Conservation (phyloP, 768 basidiomycete genomes). For the Russula brevipes region DNA sequence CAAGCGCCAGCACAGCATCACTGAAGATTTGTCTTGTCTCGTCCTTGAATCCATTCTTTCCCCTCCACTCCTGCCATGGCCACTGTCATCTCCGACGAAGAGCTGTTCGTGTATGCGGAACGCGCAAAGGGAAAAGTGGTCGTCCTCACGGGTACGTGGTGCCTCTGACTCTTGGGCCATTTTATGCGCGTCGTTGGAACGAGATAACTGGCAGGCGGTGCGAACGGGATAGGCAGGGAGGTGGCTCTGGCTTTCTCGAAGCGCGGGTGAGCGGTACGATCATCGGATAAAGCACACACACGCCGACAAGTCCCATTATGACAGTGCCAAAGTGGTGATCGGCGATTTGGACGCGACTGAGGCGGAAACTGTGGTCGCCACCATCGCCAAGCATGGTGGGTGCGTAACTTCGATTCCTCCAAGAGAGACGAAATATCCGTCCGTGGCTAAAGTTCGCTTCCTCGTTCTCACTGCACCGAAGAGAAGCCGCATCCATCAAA, state of each 20-base stretch:
- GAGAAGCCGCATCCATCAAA: slow-evolving; percentile 16
- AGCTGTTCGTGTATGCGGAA: slow-evolving; percentile 25
- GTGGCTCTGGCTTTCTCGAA: slow-evolving; percentile 27
- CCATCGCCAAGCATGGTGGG: slow-evolving; percentile 24
- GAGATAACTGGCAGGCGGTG: slow-evolving; percentile 22
- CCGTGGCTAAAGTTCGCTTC: too few relatives aligned
- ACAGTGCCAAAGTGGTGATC: slow-evolving; percentile 23
- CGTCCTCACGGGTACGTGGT: slow-evolving; percentile 28
- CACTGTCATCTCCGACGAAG: slow-evolving; percentile 25
- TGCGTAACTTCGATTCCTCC: slow-evolving; percentile 1
- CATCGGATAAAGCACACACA: not conserved
- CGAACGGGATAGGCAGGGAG: slow-evolving; percentile 29
- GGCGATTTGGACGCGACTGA: slow-evolving; percentile 16
- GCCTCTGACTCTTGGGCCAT: too few relatives aligned
- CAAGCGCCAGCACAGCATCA: too few relatives aligned
- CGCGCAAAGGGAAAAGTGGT: slow-evolving; percentile 28
- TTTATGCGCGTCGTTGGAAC: not conserved
- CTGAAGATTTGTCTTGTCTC: too few relatives aligned
- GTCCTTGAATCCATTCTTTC: not conserved
- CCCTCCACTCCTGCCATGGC: slow-evolving; percentile 19
- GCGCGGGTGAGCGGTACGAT: slow-evolving; percentile 22
- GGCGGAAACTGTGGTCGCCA: slow-evolving; percentile 13
- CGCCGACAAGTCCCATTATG: too few relatives aligned
- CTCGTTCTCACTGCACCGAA: not conserved
- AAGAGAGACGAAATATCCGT: too few relatives aligned